Evolutionary conservation across 805 yeast species (phyloP).

Genomic region (Cyberlindnera saturnus): DNA sequence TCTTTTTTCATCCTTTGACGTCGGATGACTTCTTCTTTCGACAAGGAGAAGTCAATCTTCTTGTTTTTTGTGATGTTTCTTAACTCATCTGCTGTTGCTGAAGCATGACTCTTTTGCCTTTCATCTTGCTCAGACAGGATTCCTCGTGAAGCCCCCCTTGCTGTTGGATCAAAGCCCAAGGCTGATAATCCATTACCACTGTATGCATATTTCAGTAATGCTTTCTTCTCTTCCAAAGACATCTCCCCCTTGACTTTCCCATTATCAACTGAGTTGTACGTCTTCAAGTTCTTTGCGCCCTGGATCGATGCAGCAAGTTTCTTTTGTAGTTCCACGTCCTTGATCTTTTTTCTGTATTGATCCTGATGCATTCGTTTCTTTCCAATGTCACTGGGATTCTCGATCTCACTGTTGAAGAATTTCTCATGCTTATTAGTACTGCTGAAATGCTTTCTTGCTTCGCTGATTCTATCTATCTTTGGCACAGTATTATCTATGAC

Average conservation of each 20-base stretch:
- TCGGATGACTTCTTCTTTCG: slow-evolving; percentile 25
- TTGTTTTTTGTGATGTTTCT: slow-evolving; percentile 26
- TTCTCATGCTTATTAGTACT: slow-evolving; percentile 39
- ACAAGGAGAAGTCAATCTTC: slow-evolving; percentile 27
- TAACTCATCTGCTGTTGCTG: slow-evolving; percentile 21
- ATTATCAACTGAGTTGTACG: neutral
- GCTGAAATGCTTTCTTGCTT: slow-evolving; percentile 30
- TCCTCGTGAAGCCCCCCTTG: slow-evolving; percentile 14
- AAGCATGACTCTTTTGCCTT: slow-evolving; percentile 19
- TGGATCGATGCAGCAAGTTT: slow-evolving; percentile 5
- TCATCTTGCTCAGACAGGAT: slow-evolving; percentile 9
- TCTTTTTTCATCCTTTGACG: slow-evolving; percentile 24
- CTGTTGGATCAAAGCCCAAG: slow-evolving; percentile 51
- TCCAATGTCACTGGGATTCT: slow-evolving; percentile 28
- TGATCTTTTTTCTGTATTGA: slow-evolving; percentile 11
- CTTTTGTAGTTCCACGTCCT: slow-evolving; percentile 1
- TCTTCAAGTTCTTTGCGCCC: slow-evolving; percentile 25
- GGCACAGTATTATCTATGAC: slow-evolving; percentile 23
- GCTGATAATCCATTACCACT: slow-evolving; percentile 32
- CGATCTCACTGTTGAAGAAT: slow-evolving; percentile 40
- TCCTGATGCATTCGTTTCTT: slow-evolving; percentile 33
- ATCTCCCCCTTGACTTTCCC: slow-evolving; percentile 13
- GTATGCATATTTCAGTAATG: slow-evolving; percentile 32
- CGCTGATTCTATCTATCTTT: slow-evolving; percentile 17
- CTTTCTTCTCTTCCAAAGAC: slow-evolving; percentile 22